Conservation (phyloP, 345 rosid species). For the Aurinia saxatilis region DNA sequence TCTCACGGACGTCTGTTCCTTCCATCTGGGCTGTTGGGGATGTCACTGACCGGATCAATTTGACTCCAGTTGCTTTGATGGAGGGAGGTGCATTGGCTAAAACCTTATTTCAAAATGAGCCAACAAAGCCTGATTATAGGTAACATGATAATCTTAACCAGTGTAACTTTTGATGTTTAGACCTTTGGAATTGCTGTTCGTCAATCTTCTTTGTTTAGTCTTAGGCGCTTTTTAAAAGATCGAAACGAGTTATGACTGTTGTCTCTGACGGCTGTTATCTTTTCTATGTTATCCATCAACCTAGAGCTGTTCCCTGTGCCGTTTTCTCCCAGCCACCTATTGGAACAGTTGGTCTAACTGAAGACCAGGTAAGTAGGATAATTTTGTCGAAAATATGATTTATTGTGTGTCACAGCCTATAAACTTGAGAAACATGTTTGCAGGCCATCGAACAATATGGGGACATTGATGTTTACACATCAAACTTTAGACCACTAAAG, state of each 20-base stretch:
- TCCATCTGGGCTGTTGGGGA: conserved; percentile 99
- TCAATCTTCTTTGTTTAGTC: not conserved
- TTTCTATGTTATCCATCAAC: conserved; percentile 1
- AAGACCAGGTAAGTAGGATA: conserved; percentile 67
- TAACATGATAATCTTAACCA: conserved; percentile 19
- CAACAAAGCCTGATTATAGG: conserved; percentile 89
- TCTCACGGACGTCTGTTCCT: conserved; percentile 70
- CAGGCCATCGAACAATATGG: conserved; percentile 78
- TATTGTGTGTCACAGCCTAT: not conserved
- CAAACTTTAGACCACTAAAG: conserved; percentile 87
- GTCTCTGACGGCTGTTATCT: conserved; percentile 7
- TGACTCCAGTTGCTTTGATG: conserved; percentile 99
- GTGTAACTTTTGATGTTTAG: not conserved
- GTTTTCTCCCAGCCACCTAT: conserved; percentile 97
- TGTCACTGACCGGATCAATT: conserved; percentile 83
- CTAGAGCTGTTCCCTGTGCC: conserved; percentile 87
- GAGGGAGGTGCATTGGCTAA: conserved; percentile 97
- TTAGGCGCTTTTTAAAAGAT: not conserved
- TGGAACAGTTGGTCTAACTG: conserved; percentile 85
- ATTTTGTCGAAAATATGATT: not conserved
- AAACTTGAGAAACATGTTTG: conserved; percentile 13
- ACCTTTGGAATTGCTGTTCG: not conserved
- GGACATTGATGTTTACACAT: conserved; percentile 72
- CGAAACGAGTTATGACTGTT: not conserved
- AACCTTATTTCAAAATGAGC: conserved; percentile 66